Percentiles rank a stretch among this genome's conserved stretches.
These are phyloP conservation scores for Mychonastes homosphaera DNA, from an alignment of 139 green algal species.

Conservation along the genomic window DNA sequence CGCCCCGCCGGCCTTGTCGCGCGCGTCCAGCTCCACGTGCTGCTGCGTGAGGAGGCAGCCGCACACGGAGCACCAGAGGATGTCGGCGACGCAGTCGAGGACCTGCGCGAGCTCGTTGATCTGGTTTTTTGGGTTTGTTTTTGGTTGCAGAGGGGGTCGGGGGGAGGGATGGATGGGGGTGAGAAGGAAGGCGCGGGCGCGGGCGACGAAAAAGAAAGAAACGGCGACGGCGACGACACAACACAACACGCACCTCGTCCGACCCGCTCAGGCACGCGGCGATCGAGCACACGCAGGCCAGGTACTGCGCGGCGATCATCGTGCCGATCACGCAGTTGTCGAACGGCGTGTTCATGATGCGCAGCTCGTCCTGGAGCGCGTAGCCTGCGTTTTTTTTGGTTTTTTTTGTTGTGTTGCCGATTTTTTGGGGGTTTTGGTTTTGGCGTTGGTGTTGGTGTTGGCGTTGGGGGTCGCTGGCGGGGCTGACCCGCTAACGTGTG, in stretches of 20 bases:
- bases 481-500: slow-evolving; percentile 4
- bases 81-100: slow-evolving; percentile 63
- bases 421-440: too few relatives aligned
- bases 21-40: slow-evolving; percentile 34
- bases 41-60: slow-evolving; percentile 77
- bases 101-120: slow-evolving; percentile 50
- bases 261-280: slow-evolving; percentile 63
- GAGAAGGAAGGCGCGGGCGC: too few relatives aligned
- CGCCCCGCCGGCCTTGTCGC: neutral
- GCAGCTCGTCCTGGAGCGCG: slow-evolving; percentile 74
- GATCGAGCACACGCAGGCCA: slow-evolving; percentile 75
- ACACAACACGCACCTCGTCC: too few relatives aligned
- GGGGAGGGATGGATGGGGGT: too few relatives aligned
- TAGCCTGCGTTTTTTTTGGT: too few relatives aligned
- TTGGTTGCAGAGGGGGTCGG: too few relatives aligned
- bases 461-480: slow-evolving; percentile 24
- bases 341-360: slow-evolving; percentile 44
- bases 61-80: slow-evolving; percentile 75
- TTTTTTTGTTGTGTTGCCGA: too few relatives aligned
- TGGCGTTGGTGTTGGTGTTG: too few relatives aligned
- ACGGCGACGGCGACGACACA: too few relatives aligned
- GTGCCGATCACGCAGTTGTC: slow-evolving; percentile 78
- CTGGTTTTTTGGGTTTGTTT: too few relatives aligned
- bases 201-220: too few relatives aligned
- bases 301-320: slow-evolving; percentile 57